Percentiles rank a stretch among this genome's conserved stretches.
Evolutionary conservation across 2,329 filamentous ascomycete genomes (phyloP).

Genomic region (Coniella lustricola): DNA sequence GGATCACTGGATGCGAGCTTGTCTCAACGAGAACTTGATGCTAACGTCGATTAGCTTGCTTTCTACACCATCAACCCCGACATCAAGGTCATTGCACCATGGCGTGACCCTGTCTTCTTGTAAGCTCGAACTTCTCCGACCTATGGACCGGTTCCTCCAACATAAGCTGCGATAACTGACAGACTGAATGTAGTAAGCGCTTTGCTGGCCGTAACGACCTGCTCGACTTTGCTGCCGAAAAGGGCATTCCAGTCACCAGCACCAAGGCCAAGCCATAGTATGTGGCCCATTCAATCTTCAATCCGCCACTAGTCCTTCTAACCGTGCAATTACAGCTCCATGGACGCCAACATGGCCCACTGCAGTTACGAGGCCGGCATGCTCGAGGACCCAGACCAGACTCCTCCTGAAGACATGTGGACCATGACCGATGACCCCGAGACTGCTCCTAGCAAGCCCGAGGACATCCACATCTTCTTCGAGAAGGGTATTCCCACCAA

Average conservation of each 20-base stretch:
- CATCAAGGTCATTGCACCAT: conserved; percentile 70
- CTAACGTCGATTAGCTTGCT: conserved; percentile 23
- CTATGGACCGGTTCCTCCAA: too few species aligned
- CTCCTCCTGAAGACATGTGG: conserved; percentile 74
- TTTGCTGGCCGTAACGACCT: conserved; percentile 65
- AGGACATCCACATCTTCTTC: conserved; percentile 66
- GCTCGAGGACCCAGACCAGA: conserved; percentile 56
- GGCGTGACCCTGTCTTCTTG: conserved; percentile 63
- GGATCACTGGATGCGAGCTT: neutral
- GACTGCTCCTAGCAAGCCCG: conserved; percentile 62
- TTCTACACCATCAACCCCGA: conserved; percentile 42
- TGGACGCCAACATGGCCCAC: conserved; percentile 33
- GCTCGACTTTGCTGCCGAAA: conserved; percentile 61
- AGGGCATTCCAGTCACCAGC: conserved; percentile 63
- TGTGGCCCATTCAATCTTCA: neutral
- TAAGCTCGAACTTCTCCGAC: neutral
- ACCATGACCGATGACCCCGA: conserved; percentile 63
- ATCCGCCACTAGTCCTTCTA: neutral
- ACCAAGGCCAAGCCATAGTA: conserved; percentile 51
- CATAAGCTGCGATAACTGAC: neutral
- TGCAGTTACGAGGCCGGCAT: conserved; percentile 75
- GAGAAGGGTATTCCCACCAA: conserved; percentile 66
- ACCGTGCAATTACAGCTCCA: conserved; percentile 48
- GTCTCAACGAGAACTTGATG: conserved; percentile 1
- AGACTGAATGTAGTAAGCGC: conserved; percentile 34